Percentiles rank a stretch among this genome's conserved stretches.
phyloP scores from a whole-genome alignment of 2,329 filamentous ascomycete genomes.

The Paraphaeosphaeria minitans region DNA sequence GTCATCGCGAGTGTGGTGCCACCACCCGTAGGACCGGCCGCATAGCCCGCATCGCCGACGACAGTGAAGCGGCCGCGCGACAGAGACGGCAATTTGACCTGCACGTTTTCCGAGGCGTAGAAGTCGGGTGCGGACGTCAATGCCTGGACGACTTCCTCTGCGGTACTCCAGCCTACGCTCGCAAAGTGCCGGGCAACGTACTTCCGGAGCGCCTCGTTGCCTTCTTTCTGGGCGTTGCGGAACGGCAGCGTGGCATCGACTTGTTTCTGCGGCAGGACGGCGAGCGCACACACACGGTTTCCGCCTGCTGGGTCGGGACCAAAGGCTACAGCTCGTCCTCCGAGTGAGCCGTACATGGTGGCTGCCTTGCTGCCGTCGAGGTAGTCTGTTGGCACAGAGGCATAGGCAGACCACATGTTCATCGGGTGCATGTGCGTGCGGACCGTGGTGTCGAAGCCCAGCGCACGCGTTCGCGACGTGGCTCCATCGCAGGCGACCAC shows the following conservation, averaged over 20 bases:
- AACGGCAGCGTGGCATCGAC: conserved; percentile 41
- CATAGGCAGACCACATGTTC: conserved; percentile 18
- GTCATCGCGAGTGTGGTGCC: conserved; percentile 37
- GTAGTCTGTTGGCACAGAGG: conserved; percentile 14
- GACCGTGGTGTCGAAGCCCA: conserved; percentile 15
- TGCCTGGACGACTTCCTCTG: conserved; percentile 36
- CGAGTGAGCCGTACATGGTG: conserved; percentile 26
- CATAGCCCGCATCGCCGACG: conserved; percentile 44
- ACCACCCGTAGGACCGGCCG: conserved; percentile 27
- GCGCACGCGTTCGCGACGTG: conserved; percentile 19
- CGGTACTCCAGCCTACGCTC: conserved; percentile 42
- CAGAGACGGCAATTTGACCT: conserved; percentile 36
- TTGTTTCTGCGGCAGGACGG: conserved; percentile 38
- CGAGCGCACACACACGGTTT: conserved; percentile 50
- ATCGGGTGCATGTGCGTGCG: conserved; percentile 15
- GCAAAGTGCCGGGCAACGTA: conserved; percentile 23
- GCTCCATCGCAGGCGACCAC: conserved; percentile 26
- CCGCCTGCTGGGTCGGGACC: conserved; percentile 45
- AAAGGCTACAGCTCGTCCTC: conserved; percentile 42
- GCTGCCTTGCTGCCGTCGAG: conserved; percentile 8
- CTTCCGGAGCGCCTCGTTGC: conserved; percentile 15
- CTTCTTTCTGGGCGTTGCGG: conserved; percentile 48
- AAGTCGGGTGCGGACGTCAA: conserved; percentile 49
- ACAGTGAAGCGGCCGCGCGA: conserved; percentile 36
- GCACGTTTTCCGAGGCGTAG: conserved; percentile 47